phyloP scores from a whole-genome alignment of 768 basidiomycete genomes.

The Aureoboletus auriporus region DNA sequence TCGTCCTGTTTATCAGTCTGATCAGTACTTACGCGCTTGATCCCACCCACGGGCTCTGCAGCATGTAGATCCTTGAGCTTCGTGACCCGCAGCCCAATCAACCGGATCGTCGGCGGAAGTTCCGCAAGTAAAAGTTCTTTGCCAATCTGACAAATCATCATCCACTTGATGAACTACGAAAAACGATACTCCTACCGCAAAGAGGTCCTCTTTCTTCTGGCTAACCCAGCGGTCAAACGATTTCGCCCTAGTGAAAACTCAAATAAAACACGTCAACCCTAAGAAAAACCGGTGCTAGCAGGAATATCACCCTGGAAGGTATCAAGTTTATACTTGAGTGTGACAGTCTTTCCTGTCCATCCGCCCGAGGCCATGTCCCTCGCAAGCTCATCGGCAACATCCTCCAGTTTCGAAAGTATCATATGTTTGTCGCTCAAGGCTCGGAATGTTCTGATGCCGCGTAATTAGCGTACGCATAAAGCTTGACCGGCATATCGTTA shows the following conservation, averaged over 20 bases:
- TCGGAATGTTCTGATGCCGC: constrained; percentile 62
- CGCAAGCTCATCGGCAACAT: constrained; percentile 78
- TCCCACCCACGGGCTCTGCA: constrained; percentile 45
- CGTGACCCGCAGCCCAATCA: constrained; percentile 86
- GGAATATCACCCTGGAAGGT: constrained; percentile 67
- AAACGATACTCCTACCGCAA: constrained; percentile 47
- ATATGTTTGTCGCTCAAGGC: constrained; percentile 59
- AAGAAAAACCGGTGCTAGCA: not conserved
- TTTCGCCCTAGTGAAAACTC: constrained; percentile 80
- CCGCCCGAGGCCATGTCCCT: constrained; percentile 73
- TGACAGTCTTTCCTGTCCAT: constrained; percentile 87
- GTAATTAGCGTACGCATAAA: not conserved
- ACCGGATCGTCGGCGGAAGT: constrained; percentile 70
- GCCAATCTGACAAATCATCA: constrained; percentile 52
- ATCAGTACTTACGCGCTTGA: constrained; percentile 62
- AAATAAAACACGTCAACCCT: constrained; percentile 6
- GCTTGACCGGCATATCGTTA: constrained; percentile 22
- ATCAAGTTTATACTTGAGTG: constrained; percentile 90
- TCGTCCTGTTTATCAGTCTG: not conserved
- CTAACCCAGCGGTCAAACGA: constrained; percentile 75
- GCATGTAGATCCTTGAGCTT: constrained; percentile 81
- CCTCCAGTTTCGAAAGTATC: constrained; percentile 73
- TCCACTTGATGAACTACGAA: constrained; percentile 2
- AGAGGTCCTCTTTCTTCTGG: constrained; percentile 71
- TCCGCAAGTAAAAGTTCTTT: constrained; percentile 79